Conservation (phyloP, 2,329 filamentous ascomycete genomes). For the Zalaria sp. region DNA sequence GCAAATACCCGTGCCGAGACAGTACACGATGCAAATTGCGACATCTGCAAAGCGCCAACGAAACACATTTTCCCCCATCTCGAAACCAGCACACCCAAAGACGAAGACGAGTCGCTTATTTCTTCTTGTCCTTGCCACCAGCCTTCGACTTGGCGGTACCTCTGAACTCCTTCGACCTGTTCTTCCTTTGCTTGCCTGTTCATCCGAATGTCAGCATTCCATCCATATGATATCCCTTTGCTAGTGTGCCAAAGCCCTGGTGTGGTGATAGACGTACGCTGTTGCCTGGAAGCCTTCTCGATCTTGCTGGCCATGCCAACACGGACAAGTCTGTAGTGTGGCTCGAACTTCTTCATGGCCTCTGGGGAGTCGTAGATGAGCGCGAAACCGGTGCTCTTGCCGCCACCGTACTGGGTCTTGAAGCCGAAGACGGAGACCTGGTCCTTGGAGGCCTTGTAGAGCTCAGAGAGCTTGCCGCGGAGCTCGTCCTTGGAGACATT, state of each 20-base stretch:
- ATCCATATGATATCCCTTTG: neutral
- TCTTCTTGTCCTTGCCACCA: constrained; percentile 67
- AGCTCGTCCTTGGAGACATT: constrained; percentile 99
- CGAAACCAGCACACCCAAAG: neutral
- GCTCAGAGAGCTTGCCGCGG: constrained; percentile 78
- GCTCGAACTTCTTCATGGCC: constrained; percentile 99
- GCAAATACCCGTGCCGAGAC: neutral
- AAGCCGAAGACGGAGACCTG: constrained; percentile 97
- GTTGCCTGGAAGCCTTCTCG: constrained; percentile 96
- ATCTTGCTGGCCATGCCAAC: constrained; percentile 87
- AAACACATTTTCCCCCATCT: neutral
- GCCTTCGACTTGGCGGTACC: constrained; percentile 98
- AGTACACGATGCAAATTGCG: neutral
- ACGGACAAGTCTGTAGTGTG: constrained; percentile 89
- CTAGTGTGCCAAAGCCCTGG: neutral
- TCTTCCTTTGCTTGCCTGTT: constrained; percentile 99
- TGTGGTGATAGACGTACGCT: constrained; percentile 58
- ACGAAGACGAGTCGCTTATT: constrained; percentile 16
- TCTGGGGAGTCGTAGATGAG: constrained; percentile 97
- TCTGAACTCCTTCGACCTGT: constrained; percentile 96
- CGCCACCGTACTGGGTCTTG: constrained; percentile 97
- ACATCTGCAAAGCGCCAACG: neutral
- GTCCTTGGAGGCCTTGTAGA: constrained; percentile 98
- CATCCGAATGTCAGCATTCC: constrained; percentile 8
- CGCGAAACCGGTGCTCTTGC: constrained; percentile 98